Conservation (phyloP, 305 asterid genomes). For the Fraxinus velutina region DNA sequence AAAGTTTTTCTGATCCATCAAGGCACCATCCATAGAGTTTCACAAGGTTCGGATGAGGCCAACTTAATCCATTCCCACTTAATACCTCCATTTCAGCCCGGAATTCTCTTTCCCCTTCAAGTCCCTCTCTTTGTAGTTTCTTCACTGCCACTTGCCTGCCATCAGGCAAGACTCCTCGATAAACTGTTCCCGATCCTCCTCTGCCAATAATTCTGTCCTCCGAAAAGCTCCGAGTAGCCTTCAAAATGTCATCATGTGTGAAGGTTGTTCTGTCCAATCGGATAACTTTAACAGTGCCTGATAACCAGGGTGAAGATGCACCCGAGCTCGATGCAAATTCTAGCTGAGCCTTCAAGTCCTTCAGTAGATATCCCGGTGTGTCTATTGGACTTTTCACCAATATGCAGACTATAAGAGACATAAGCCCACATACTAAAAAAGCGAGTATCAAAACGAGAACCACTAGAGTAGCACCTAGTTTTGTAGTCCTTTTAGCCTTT, state of each 20-base stretch:
- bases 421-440: conserved; percentile 50
- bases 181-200: conserved; percentile 86
- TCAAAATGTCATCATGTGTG: conserved; percentile 79
- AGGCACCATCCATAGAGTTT: conserved; percentile 88
- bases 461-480: conserved; percentile 40
- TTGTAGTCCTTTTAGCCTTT: conserved; percentile 18
- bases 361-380: conserved; percentile 41
- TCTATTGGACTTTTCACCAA: conserved; percentile 46
- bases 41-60: conserved; percentile 96
- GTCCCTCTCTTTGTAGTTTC: conserved; percentile 70
- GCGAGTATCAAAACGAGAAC: conserved; percentile 48
- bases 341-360: conserved; percentile 42
- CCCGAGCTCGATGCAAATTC: conserved; percentile 51
- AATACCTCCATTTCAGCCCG: conserved; percentile 87
- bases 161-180: conserved; percentile 75
- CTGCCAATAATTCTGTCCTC: conserved; percentile 69
- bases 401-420: conserved; percentile 52
- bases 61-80: conserved; percentile 69
- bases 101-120: conserved; percentile 83
- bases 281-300: conserved; percentile 60
- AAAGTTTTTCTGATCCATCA: conserved; percentile 66
- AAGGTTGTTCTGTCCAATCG: conserved; percentile 77
- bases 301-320: conserved; percentile 71
- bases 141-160: conserved; percentile 84
- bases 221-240: conserved; percentile 73